Conservation (phyloP, 495 filamentous ascomycete species). For the Penicillium alfredii region DNA sequence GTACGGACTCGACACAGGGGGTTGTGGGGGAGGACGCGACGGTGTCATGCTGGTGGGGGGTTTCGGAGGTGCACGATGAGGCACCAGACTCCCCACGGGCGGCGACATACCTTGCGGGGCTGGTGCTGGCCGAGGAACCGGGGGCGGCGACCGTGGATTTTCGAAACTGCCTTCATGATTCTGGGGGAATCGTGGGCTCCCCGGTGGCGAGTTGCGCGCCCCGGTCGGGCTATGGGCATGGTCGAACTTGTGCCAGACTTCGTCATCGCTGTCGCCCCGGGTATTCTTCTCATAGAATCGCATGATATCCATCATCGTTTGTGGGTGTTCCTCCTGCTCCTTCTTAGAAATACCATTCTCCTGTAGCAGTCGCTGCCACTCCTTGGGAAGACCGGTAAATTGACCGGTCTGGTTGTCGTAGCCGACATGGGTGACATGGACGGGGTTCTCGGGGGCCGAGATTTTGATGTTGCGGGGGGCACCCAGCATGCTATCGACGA, state of each 20-base stretch:
- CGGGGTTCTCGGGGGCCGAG: conserved; percentile 91
- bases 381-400: conserved; percentile 93
- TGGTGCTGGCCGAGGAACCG: conserved; percentile 61
- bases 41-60: conserved; percentile 35
- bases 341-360: conserved; percentile 95
- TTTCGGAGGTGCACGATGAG: conserved; percentile 42
- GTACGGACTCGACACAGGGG: conserved; percentile 35
- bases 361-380: conserved; percentile 94
- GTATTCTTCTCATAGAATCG: conserved; percentile 93
- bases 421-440: conserved; percentile 96
- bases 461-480: conserved; percentile 82
- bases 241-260: conserved; percentile 92
- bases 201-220: conserved; percentile 62
- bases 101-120: conserved; percentile 25
- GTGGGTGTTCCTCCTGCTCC: conserved; percentile 91
- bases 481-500: conserved; percentile 88
- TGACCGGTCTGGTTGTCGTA: conserved; percentile 96
- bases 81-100: conserved; percentile 31
- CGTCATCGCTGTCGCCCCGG: conserved; percentile 72
- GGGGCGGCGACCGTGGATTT: conserved; percentile 89
- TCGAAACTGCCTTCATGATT: conserved; percentile 94
- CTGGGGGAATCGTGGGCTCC: conserved; percentile 86
- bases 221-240: conserved; percentile 54
- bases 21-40: conserved; percentile 45
- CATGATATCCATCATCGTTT: conserved; percentile 91